Conservation (phyloP, 1,284 basidiomycete species). For the Leucoagaricus sp. region DNA sequence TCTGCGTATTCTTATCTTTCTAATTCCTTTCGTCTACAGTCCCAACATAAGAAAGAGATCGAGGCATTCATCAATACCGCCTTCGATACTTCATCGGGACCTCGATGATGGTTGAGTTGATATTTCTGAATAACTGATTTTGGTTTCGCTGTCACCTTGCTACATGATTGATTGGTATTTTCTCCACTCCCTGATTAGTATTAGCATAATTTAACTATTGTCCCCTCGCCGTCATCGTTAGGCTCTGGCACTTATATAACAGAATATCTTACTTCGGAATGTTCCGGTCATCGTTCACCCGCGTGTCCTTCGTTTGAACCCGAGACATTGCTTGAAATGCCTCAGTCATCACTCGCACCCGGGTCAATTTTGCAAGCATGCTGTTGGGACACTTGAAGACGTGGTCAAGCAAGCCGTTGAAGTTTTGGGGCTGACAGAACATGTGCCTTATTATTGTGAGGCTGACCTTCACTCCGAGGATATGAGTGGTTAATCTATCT, state of each 20-base stretch:
- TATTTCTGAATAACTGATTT: neutral
- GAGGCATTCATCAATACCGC: conserved; percentile 68
- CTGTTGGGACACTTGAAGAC: conserved; percentile 73
- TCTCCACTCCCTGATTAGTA: conserved; percentile 4
- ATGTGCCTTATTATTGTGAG: conserved; percentile 83
- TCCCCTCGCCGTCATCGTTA: neutral
- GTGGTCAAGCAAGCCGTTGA: conserved; percentile 81
- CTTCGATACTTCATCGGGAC: conserved; percentile 34
- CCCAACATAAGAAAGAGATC: conserved; percentile 84
- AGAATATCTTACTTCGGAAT: neutral
- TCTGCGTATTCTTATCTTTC: neutral
- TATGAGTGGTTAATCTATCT: conserved; percentile 45
- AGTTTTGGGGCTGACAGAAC: conserved; percentile 91
- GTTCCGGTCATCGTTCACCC: neutral
- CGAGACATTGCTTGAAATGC: conserved; percentile 51
- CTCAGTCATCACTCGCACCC: conserved; percentile 95
- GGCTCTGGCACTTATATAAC: neutral
- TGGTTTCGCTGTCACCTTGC: conserved; percentile 1
- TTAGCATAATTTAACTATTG: conserved; percentile 8
- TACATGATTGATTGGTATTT: neutral
- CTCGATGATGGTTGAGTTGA: neutral
- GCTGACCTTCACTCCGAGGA: conserved; percentile 96
- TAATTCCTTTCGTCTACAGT: conserved; percentile 36
- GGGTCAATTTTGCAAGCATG: conserved; percentile 96
- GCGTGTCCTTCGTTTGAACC: too few relatives aligned